These are phyloP conservation scores for Ophiocordyceps unilateralis DNA, from an alignment of 2,329 filamentous ascomycete genomes.

Conservation along the genomic window DNA sequence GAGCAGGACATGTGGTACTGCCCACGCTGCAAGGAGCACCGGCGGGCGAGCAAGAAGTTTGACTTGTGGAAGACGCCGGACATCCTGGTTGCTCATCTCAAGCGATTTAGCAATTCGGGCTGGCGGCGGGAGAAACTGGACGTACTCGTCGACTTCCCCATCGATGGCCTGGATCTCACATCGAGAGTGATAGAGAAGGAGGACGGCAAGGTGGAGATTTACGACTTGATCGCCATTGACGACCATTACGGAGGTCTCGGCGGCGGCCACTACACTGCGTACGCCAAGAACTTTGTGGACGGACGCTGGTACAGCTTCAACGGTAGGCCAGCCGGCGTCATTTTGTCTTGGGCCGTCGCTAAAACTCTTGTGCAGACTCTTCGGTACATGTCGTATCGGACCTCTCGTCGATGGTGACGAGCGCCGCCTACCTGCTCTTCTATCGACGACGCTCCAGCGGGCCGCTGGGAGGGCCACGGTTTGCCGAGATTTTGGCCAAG, in stretches of 20 bases:
- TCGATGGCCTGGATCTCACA: slow-evolving; percentile 71
- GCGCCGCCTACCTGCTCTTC: slow-evolving; percentile 82
- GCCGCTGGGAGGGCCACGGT: slow-evolving; percentile 63
- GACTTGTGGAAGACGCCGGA: slow-evolving; percentile 95
- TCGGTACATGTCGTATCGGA: slow-evolving; percentile 46
- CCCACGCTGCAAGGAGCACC: slow-evolving; percentile 83
- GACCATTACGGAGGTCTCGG: slow-evolving; percentile 89
- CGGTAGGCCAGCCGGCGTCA: slow-evolving; percentile 36
- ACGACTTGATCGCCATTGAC: slow-evolving; percentile 90
- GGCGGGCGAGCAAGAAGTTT: slow-evolving; percentile 86
- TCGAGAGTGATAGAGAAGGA: slow-evolving; percentile 64
- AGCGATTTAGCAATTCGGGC: slow-evolving; percentile 78
- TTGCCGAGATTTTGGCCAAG: slow-evolving; percentile 52
- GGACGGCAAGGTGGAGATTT: slow-evolving; percentile 65
- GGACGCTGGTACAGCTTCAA: slow-evolving; percentile 93
- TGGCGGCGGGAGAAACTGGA: slow-evolving; percentile 83
- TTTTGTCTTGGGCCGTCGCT: background rate
- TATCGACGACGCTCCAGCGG: slow-evolving; percentile 69
- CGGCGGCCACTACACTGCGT: slow-evolving; percentile 92
- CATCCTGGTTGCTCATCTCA: slow-evolving; percentile 86
- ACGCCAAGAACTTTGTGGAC: slow-evolving; percentile 81
- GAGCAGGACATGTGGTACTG: slow-evolving; percentile 98
- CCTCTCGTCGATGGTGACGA: slow-evolving; percentile 46
- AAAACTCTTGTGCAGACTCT: slow-evolving; percentile 40
- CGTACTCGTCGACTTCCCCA: slow-evolving; percentile 76